Conservation (phyloP, 2,329 filamentous ascomycete genomes). For the Samsoniella hepiali region DNA sequence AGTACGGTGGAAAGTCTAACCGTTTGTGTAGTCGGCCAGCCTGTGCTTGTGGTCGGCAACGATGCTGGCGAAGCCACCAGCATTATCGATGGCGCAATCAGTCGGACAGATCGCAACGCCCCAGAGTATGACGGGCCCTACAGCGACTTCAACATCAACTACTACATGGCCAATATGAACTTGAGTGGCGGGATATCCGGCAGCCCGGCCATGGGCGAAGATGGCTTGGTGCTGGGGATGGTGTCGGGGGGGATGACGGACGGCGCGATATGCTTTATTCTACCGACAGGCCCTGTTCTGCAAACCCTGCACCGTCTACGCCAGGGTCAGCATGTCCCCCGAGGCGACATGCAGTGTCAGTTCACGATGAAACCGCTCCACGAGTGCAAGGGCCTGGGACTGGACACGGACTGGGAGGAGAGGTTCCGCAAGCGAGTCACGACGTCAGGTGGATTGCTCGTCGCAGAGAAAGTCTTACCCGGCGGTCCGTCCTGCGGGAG, state of each 20-base stretch:
- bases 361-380: conserved; percentile 97
- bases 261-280: neutral
- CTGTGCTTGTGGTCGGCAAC: conserved; percentile 96
- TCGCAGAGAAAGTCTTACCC: neutral
- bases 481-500: neutral
- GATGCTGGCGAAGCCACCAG: conserved; percentile 98
- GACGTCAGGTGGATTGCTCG: neutral
- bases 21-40: conserved; percentile 66
- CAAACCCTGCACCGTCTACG: too few relatives aligned
- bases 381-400: conserved; percentile 83
- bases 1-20: too few relatives aligned
- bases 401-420: neutral
- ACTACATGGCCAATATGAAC: conserved; percentile 95
- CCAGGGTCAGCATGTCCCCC: conserved; percentile 66
- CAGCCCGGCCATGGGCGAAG: conserved; percentile 93
- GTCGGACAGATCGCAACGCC: conserved; percentile 89
- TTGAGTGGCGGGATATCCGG: conserved; percentile 96
- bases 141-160: conserved; percentile 93
- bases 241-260: conserved; percentile 32
- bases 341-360: conserved; percentile 96
- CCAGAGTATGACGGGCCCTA: conserved; percentile 98
- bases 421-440: neutral
- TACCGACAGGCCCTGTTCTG: too few relatives aligned
- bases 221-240: conserved; percentile 84
- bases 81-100: conserved; percentile 97